Conservation (phyloP, 2,329 filamentous ascomycete genomes). For the Trichoderma koningii region DNA sequence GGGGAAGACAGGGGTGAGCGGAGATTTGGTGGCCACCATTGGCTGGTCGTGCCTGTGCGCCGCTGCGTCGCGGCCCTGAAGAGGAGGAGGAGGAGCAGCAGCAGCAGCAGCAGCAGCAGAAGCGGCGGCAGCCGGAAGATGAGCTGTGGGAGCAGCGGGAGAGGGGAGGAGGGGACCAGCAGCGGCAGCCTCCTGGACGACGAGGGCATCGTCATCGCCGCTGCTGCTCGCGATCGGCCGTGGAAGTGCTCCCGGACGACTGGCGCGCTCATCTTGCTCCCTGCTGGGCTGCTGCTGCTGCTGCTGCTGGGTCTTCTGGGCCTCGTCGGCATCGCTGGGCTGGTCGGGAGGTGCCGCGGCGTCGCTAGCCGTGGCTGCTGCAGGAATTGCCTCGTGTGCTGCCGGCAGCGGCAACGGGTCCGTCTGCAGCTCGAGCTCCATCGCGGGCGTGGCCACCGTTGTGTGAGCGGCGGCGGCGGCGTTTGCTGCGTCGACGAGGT, state of each 20-base stretch:
- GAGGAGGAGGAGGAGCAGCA: no score
- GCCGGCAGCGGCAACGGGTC: neutral
- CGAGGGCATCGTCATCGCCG: slow-evolving; percentile 73
- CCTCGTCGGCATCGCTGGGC: slow-evolving; percentile 11
- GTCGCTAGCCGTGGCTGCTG: slow-evolving; percentile 29
- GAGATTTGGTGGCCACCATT: slow-evolving; percentile 78
- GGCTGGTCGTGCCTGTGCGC: slow-evolving; percentile 78
- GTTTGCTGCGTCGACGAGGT: slow-evolving; percentile 32
- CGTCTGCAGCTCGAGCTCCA: neutral
- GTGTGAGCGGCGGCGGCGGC: slow-evolving; percentile 26
- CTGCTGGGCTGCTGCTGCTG: neutral
- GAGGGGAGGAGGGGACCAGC: no score
- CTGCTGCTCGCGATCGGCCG: slow-evolving; percentile 48
- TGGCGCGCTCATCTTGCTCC: slow-evolving; percentile 29
- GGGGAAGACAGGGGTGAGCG: slow-evolving; percentile 66
- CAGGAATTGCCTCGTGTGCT: slow-evolving; percentile 7
- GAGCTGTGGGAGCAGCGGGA: no score
- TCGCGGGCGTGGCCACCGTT: slow-evolving; percentile 13
- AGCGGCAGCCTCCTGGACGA: slow-evolving; percentile 72
- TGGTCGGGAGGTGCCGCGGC: slow-evolving; percentile 36
- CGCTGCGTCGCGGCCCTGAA: slow-evolving; percentile 65
- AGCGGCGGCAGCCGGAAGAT: no score
- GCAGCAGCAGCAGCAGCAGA: no score
- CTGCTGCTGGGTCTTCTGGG: neutral
- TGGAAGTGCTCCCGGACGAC: slow-evolving; percentile 47